Evolutionary conservation across 345 rosid species (phyloP).

Genomic region (Sonneratia alba): DNA sequence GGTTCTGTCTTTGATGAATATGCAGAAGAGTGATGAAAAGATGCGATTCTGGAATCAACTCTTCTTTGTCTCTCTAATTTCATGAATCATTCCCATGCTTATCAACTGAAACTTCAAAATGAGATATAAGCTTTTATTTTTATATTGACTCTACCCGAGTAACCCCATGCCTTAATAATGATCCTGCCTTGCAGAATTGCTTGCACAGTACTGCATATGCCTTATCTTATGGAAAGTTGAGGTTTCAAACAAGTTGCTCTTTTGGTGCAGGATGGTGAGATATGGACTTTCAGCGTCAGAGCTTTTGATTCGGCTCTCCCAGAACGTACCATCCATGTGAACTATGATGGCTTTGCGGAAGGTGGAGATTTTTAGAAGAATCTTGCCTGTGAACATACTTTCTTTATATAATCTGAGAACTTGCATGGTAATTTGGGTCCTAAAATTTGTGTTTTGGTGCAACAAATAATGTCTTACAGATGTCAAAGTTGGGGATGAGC

Average conservation of each 20-base stretch:
- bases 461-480: conserved; percentile 28
- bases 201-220: neutral
- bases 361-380: conserved; percentile 27
- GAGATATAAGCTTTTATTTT: neutral
- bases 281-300: conserved; percentile 93
- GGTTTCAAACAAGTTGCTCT: neutral
- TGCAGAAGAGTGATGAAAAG: neutral
- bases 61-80: too few species aligned
- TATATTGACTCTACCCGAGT: neutral
- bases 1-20: neutral
- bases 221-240: neutral
- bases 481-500: conserved; percentile 89
- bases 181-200: neutral
- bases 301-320: conserved; percentile 69
- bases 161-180: neutral
- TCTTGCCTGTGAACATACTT: neutral
- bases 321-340: conserved; percentile 72
- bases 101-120: neutral
- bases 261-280: conserved; percentile 71
- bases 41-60: too few species aligned
- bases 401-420: neutral
- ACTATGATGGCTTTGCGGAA: conserved; percentile 96
- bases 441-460: neutral
- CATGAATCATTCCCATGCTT: neutral
- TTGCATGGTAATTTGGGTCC: neutral